phyloP scores from a whole-genome alignment of 2,329 filamentous ascomycete species.

The Pseudocercospora fijiensis region DNA sequence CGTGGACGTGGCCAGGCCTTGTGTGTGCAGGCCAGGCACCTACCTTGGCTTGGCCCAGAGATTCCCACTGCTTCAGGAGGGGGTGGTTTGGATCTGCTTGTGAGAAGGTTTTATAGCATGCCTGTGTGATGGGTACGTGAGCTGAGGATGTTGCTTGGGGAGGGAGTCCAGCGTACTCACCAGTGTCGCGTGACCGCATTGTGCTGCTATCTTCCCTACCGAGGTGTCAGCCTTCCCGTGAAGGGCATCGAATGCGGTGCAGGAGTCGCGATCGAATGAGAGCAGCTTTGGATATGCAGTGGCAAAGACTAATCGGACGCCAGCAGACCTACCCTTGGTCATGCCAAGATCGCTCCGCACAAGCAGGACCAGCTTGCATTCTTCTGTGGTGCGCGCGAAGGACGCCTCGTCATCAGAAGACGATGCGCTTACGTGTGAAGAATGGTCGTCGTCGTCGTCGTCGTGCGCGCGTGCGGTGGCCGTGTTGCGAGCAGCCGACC shows the following conservation, averaged over 20 bases:
- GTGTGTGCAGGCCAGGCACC: constrained; percentile 53
- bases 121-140: constrained; percentile 82
- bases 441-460: constrained; percentile 39
- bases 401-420: constrained; percentile 41
- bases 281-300: neutral
- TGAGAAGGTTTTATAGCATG: constrained; percentile 86
- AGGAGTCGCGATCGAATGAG: neutral
- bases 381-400: constrained; percentile 62
- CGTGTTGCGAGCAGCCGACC: constrained; percentile 36
- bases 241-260: neutral
- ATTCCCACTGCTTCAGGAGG: constrained; percentile 82
- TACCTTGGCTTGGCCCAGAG: constrained; percentile 53
- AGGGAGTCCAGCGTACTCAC: neutral
- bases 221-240: neutral
- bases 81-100: constrained; percentile 55
- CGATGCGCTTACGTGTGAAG: constrained; percentile 36
- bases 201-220: constrained; percentile 91
- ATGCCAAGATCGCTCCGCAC: constrained; percentile 94
- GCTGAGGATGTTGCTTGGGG: constrained; percentile 37
- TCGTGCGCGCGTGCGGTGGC: constrained; percentile 33
- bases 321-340: constrained; percentile 72
- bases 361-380: constrained; percentile 91
- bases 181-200: constrained; percentile 75
- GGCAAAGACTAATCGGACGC: neutral
- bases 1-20: neutral